Base-by-base conservation (phyloP, 805 yeast genomes). In the Cyberlindnera maclurae region DNA sequence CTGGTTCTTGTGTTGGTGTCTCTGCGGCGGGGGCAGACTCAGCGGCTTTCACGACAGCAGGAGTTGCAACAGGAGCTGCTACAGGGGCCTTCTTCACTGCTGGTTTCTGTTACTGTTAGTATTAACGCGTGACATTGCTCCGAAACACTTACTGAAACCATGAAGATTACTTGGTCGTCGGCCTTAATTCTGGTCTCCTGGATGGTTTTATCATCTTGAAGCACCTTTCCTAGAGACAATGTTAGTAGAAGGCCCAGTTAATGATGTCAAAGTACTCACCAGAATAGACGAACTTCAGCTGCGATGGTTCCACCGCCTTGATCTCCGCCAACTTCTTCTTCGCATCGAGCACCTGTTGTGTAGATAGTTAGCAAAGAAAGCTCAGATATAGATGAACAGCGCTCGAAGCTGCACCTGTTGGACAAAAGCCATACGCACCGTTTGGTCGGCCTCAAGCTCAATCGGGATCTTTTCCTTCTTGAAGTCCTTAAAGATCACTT, bases 201-300 rank as follows among this genome's bases (percentile, higher is more conserved):
- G 42, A 90, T 69, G 3, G 82, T 70, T 56, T 86, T 83, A 33
- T 75, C 84, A 65, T 93, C 95, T 54, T 77, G 86, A 36, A 93
- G 75, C 32, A 93, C 90, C 57, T 88, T 88, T 36, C 89, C 77
- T 60, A 39, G 13, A n/a, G n/a, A 31, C 24, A 35, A 27, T 33
- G 35, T 42, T 38, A 42, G 42, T 30, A 28, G 12, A 12, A n/a
- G 13, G 28, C 4, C 10, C 10, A 15, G 13, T 10, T 12, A 4
- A 2, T 11, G 5, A 15, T 27, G 17, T 4, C 12, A 26, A 5
- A 18, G 2, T 2, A 53, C 64, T 9, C 42, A 56, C 84, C 96
- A 1, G 97, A 87, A 60, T 82, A 93, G 44, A 93, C 95, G 55
- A 93, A 77, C 65, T 89, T 90, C 58, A 90, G 77, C 55, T 81